Conservation (phyloP, 1,284 basidiomycete genomes). For the Cryptococcus depauperatus region DNA sequence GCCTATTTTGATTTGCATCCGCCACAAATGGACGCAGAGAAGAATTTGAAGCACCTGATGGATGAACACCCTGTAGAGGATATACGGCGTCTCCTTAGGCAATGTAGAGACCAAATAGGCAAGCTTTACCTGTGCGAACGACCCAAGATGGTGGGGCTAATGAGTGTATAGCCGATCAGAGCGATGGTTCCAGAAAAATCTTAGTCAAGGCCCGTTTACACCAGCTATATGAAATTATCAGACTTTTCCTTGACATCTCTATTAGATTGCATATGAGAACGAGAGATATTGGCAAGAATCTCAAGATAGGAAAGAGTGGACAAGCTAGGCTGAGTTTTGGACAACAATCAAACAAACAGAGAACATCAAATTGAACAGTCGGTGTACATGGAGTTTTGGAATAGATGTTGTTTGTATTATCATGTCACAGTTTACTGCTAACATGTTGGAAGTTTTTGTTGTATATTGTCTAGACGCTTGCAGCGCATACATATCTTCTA, state of each 20-base stretch:
- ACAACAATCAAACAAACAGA: background rate
- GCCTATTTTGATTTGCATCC: slow-evolving; percentile 6
- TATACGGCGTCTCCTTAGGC: slow-evolving; percentile 5
- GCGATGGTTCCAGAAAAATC: slow-evolving; percentile 5
- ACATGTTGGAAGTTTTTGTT: no score
- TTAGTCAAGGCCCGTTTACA: slow-evolving; percentile 13
- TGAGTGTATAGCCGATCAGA: slow-evolving; percentile 7
- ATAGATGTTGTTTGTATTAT: no score
- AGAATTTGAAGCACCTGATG: slow-evolving; percentile 4
- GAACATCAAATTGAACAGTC: background rate
- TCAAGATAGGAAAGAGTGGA: slow-evolving; percentile 9
- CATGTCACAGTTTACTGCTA: no score
- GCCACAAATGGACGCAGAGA: slow-evolving; percentile 1
- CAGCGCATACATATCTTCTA: background rate
- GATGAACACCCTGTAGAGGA: slow-evolving; percentile 7
- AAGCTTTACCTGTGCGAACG: slow-evolving; percentile 1
- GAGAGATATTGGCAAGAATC: slow-evolving; percentile 3
- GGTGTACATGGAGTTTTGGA: no score
- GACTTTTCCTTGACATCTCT: slow-evolving; percentile 2
- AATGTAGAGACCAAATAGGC: slow-evolving; percentile 10
- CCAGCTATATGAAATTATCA: slow-evolving; percentile 8
- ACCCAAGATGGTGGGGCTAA: background rate
- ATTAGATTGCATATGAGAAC: slow-evolving; percentile 4
- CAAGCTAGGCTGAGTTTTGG: slow-evolving; percentile 7
- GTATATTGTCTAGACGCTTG: background rate